A percentile compares a stretch with the other conserved stretches of the same genome.
Evolutionary conservation across 1,284 basidiomycete species (phyloP).

Genomic region (Tilletiopsis washingtonensis): DNA sequence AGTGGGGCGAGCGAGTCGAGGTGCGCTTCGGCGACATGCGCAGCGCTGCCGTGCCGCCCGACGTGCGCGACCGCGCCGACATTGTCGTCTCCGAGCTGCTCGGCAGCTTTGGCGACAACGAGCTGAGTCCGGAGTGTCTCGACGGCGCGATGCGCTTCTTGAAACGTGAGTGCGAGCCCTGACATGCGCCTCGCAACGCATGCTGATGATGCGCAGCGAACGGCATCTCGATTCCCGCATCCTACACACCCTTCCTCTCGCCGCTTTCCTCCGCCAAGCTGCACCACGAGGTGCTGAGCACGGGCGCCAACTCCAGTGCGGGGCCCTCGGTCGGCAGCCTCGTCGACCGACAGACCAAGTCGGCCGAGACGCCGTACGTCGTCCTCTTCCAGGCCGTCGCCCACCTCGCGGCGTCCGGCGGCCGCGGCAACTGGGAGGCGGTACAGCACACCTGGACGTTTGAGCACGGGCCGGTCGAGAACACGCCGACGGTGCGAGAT

Average conservation of each 20-base stretch:
- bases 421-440: slow-evolving; percentile 57
- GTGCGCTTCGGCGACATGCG: slow-evolving; percentile 94
- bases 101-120: slow-evolving; percentile 97
- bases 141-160: slow-evolving; percentile 79
- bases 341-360: slow-evolving; percentile 48
- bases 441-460: slow-evolving; percentile 98
- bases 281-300: slow-evolving; percentile 53
- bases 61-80: slow-evolving; percentile 63
- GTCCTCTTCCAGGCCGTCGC: slow-evolving; percentile 87
- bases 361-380: slow-evolving; percentile 87
- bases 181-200: slow-evolving; percentile 60
- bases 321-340: slow-evolving; percentile 6
- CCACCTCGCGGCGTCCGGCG: slow-evolving; percentile 49
- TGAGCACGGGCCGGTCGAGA: slow-evolving; percentile 57
- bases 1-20: slow-evolving; percentile 76
- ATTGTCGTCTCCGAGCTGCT: slow-evolving; percentile 92
- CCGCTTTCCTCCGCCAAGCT: slow-evolving; percentile 88
- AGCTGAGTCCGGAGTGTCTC: slow-evolving; percentile 91
- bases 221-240: slow-evolving; percentile 91
- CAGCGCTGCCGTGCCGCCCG: slow-evolving; percentile 53
- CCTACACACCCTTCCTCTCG: slow-evolving; percentile 88
- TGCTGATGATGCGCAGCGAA: slow-evolving; percentile 58
- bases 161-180: slow-evolving; percentile 22
- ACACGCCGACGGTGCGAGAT: slow-evolving; percentile 25
- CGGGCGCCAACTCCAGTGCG: not conserved